These are phyloP conservation scores for Phascolomyces articulosus DNA, from an alignment of 371 early-diverging fungal species.

Conservation along the genomic window DNA sequence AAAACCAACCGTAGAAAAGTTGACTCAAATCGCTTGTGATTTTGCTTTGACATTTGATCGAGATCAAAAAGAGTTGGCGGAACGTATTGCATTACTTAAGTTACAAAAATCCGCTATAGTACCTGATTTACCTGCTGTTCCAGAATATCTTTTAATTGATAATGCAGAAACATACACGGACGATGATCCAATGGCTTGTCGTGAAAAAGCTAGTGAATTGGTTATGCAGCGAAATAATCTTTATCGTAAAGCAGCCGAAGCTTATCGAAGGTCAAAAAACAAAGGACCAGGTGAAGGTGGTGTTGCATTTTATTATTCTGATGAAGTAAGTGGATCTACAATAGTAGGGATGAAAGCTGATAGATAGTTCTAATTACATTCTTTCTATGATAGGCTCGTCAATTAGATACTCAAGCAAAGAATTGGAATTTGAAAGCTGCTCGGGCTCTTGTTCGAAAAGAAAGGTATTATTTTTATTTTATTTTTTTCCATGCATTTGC, in stretches of 20 bases:
- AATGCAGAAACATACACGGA: conserved; percentile 53
- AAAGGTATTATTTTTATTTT: conserved; percentile 35
- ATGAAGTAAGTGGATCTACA: conserved; percentile 33
- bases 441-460: conserved; percentile 59
- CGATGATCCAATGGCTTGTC: conserved; percentile 66
- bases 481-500: too few species aligned
- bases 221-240: conserved; percentile 62
- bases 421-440: conserved; percentile 78
- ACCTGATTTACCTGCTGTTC: conserved; percentile 36
- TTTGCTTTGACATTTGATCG: conserved; percentile 44
- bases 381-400: conserved; percentile 43
- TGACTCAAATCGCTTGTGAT: conserved; percentile 36
- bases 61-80: conserved; percentile 33
- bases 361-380: too few species aligned
- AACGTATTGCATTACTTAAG: conserved; percentile 29
- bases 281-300: conserved; percentile 62
- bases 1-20: conserved; percentile 7
- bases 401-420: conserved; percentile 60
- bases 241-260: conserved; percentile 64
- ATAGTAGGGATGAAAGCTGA: background rate
- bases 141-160: conserved; percentile 43
- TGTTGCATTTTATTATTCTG: conserved; percentile 72
- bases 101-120: conserved; percentile 11
- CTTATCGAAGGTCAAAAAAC: conserved; percentile 54
- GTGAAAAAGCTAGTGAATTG: conserved; percentile 52